Percentiles rank a stretch among this genome's conserved stretches.
Conservation (phyloP, 108 stramenopile species). For the Cyclotella distinguenda region DNA sequence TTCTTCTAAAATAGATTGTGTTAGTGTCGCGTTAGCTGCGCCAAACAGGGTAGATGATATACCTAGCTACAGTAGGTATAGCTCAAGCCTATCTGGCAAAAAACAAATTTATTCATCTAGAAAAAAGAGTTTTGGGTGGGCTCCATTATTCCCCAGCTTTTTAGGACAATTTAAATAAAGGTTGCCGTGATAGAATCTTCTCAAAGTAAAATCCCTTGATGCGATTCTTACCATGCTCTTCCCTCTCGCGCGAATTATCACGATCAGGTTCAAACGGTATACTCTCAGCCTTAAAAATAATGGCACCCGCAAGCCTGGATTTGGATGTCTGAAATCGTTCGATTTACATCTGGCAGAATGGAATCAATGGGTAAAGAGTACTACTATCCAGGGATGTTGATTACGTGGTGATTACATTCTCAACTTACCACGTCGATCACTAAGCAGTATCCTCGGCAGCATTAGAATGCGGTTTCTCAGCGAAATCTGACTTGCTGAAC, state of each 20-base stretch:
- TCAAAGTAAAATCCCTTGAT: neutral
- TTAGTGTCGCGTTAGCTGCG: too few species aligned
- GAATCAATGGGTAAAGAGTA: neutral
- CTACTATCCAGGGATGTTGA: too few species aligned
- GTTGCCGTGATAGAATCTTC: neutral
- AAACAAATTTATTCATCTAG: too few species aligned
- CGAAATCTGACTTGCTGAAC: too few species aligned
- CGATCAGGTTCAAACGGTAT: slow-evolving; percentile 79
- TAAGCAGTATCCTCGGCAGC: slow-evolving; percentile 11
- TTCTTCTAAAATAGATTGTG: too few species aligned
- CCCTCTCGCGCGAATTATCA: slow-evolving; percentile 73
- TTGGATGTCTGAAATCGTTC: slow-evolving; percentile 6
- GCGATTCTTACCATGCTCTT: slow-evolving; percentile 22
- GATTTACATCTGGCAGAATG: neutral
- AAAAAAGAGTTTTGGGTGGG: neutral
- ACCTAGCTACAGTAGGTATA: too few species aligned
- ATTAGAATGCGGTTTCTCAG: too few species aligned
- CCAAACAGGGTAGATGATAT: too few species aligned
- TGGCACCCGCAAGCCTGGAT: slow-evolving; percentile 45
- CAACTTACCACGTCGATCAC: neutral
- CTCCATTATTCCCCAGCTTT: neutral
- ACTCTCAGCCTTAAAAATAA: slow-evolving; percentile 42
- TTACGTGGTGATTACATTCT: too few species aligned
- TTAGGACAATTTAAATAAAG: slow-evolving; percentile 2
- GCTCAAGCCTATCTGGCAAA: too few species aligned